Base-by-base conservation (phyloP, 2,329 filamentous ascomycete genomes). In the Ceratocystis cubensis region DNA sequence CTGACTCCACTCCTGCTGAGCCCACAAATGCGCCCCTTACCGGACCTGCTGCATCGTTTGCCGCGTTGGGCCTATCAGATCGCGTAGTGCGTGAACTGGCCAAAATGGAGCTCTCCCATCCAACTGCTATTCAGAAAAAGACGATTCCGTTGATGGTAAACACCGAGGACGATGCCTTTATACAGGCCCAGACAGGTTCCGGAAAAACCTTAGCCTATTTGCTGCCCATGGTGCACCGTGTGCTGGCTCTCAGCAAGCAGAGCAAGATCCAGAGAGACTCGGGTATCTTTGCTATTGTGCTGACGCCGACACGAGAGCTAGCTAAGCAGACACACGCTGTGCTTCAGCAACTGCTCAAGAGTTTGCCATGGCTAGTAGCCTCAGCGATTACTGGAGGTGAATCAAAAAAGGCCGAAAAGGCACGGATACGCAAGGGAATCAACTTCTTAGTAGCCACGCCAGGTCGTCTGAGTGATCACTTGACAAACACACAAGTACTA, bases 131-230 rank as follows among this genome's bases (percentile, higher is more conserved):
- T 73, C 94, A 99, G 76, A 92, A 92, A 71, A 90, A 89, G 69
- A 88, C 93, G 0, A 87, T 99, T 48, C 82, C 88, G 53, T 87
- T 94, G 71, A 78, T 99, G 69, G 76, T 96, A 57, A 86, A 86
- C 53, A 87, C 88, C 65, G 88, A 96, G 71, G 86, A 84, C 59
- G 94, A 99, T 78, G 92, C 92, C 1, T 99, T 99, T 72, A 88
- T 99, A 44, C 94, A 97, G 75, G 95, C 94, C 2, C 88, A 99
- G 77, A 99, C 94, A 0, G 94, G 94, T 71, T 99, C 94, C 0
- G 94, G 94, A 77, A 99, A 99, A 78, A 99, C 94, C 0, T 78
- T 99, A 68, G 90, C 94, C n/a, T 99, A 99, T 74, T 81, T 99
- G 3, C 78, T 99, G 5, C 94, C 94, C 1, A 88, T 99, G 61